phyloP scores from a whole-genome alignment of 225 moss, liverwort and hornwort genomes.

The Pseudoscleropodium purum region DNA sequence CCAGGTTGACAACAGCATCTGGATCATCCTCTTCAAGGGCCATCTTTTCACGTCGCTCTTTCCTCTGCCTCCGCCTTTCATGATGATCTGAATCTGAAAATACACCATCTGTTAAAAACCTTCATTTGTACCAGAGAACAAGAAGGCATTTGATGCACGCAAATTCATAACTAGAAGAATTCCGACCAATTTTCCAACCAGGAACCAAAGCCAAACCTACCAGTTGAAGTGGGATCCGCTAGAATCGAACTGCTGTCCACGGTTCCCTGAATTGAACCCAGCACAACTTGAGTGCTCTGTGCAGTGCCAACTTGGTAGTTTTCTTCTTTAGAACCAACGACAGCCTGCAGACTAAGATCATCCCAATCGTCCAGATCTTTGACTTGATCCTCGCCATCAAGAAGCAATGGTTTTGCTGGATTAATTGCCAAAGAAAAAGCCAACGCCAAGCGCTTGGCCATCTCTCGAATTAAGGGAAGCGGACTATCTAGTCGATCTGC shows the following conservation, averaged over 20 bases:
- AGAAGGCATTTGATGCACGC: background rate
- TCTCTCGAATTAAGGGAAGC: slow-evolving; percentile 62
- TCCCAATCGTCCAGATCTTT: slow-evolving; percentile 73
- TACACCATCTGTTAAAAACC: background rate
- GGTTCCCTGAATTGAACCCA: background rate
- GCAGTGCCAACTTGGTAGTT: background rate
- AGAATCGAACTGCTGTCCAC: background rate
- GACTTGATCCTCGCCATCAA: slow-evolving; percentile 58
- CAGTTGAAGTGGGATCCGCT: background rate
- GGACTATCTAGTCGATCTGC: slow-evolving; percentile 94
- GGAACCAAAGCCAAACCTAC: background rate
- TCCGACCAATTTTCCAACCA: background rate
- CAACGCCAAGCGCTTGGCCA: slow-evolving; percentile 83
- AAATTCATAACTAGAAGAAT: background rate
- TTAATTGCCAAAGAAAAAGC: slow-evolving; percentile 67
- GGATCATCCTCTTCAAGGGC: slow-evolving; percentile 89
- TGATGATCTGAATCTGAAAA: slow-evolving; percentile 14
- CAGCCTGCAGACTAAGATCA: slow-evolving; percentile 24
- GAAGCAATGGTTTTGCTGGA: slow-evolving; percentile 72
- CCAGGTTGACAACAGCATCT: slow-evolving; percentile 70
- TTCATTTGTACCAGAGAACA: background rate
- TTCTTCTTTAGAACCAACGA: slow-evolving; percentile 4
- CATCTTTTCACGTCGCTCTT: slow-evolving; percentile 50
- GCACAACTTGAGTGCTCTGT: background rate
- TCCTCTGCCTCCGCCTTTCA: slow-evolving; percentile 46